Evolutionary conservation across 768 basidiomycete species (phyloP).

Genomic region (Serendipita indica): DNA sequence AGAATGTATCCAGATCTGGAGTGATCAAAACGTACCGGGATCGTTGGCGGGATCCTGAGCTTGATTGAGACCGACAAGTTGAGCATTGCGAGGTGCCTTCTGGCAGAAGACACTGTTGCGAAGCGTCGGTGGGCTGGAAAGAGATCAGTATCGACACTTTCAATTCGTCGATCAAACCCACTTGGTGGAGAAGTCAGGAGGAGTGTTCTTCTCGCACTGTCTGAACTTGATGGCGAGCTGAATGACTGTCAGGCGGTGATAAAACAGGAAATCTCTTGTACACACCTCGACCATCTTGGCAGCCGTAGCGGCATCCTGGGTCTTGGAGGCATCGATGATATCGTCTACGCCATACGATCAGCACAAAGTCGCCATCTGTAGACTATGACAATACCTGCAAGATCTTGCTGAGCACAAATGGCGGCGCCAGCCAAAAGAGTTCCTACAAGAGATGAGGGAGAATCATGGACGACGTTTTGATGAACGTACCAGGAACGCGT

Average conservation of each 20-base stretch:
- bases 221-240: conserved; percentile 38
- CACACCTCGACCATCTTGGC: conserved; percentile 33
- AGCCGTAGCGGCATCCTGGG: conserved; percentile 16
- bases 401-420: conserved; percentile 43
- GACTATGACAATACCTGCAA: too few species aligned
- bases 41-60: conserved; percentile 21
- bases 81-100: not conserved
- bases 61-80: not conserved
- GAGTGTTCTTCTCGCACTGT: conserved; percentile 45
- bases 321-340: conserved; percentile 33
- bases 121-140: conserved; percentile 18
- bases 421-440: conserved; percentile 37
- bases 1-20: not conserved
- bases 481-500: conserved; percentile 33
- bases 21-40: conserved; percentile 9
- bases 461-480: too few species aligned
- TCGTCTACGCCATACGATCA: too few species aligned
- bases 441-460: too few species aligned
- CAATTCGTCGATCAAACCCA: not conserved
- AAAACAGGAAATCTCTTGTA: not conserved
- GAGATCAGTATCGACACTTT: not conserved
- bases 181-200: conserved; percentile 27
- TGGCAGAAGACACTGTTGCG: conserved; percentile 6
- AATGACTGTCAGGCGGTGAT: conserved; percentile 28
- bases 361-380: too few species aligned